Conservation (phyloP, 2,329 filamentous ascomycete genomes). For the Parastagonospora nodorum region DNA sequence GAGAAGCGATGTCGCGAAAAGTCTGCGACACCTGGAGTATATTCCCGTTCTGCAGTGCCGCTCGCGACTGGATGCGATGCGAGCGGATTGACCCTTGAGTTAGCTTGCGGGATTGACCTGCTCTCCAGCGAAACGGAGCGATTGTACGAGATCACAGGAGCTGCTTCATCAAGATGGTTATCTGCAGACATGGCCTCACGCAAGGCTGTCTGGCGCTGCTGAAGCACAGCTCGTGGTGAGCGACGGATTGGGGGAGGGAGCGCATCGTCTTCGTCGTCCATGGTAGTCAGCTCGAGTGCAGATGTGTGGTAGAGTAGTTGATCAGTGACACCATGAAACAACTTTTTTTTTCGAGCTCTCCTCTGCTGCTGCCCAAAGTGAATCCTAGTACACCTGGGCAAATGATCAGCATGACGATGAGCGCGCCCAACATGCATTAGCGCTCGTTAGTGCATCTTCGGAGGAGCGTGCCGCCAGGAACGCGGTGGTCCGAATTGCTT, state of each 20-base stretch:
- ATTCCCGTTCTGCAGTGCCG: neutral
- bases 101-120: neutral
- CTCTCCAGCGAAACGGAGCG: constrained; percentile 12
- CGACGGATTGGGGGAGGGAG: constrained; percentile 23
- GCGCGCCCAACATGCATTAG: constrained; percentile 4
- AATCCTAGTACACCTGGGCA: neutral
- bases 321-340: neutral
- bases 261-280: constrained; percentile 20
- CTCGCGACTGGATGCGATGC: constrained; percentile 18
- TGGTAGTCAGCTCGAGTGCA: constrained; percentile 4
- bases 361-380: neutral
- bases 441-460: constrained; percentile 1
- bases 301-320: neutral
- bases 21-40: constrained; percentile 6
- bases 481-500: neutral
- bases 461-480: neutral
- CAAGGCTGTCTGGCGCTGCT: constrained; percentile 11
- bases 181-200: constrained; percentile 8
- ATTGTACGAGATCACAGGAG: constrained; percentile 21
- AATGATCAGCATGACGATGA: constrained; percentile 3
- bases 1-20: constrained; percentile 20
- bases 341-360: neutral
- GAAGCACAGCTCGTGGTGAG: constrained; percentile 23
- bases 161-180: constrained; percentile 20
- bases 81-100: constrained; percentile 23